These are phyloP conservation scores for Debaryomyces coudertii DNA, from an alignment of 1,139 yeast species.

Conservation along the genomic window DNA sequence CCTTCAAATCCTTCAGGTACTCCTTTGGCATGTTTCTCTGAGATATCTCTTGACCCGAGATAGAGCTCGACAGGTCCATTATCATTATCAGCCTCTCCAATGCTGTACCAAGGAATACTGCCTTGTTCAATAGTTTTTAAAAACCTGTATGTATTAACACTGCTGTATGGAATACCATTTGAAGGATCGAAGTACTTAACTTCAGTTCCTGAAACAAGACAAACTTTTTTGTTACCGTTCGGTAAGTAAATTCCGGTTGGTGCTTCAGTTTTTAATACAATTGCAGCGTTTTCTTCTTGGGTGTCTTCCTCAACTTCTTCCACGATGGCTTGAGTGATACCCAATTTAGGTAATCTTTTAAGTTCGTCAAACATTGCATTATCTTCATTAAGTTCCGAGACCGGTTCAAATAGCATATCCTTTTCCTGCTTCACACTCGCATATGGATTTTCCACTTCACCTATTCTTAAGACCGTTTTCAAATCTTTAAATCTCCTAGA, in stretches of 20 bases:
- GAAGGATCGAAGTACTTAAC: slow-evolving; percentile 88
- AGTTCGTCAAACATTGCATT: slow-evolving; percentile 52
- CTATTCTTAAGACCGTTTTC: slow-evolving; percentile 56
- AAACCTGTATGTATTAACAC: slow-evolving; percentile 75
- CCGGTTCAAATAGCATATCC: slow-evolving; percentile 39
- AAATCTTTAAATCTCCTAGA: slow-evolving; percentile 56
- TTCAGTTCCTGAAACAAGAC: slow-evolving; percentile 77
- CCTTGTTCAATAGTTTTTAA: slow-evolving; percentile 72
- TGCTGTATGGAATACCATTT: slow-evolving; percentile 82
- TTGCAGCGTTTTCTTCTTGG: slow-evolving; percentile 45
- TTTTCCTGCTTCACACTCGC: slow-evolving; percentile 39
- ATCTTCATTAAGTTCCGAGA: slow-evolving; percentile 39
- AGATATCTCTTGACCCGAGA: slow-evolving; percentile 57
- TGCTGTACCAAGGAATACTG: slow-evolving; percentile 66
- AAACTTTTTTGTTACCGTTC: slow-evolving; percentile 68
- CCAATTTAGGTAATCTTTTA: slow-evolving; percentile 63
- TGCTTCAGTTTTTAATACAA: slow-evolving; percentile 63
- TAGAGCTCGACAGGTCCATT: slow-evolving; percentile 67
- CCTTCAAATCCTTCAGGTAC: slow-evolving; percentile 81
- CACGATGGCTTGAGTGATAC: slow-evolving; percentile 56
- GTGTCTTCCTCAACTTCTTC: slow-evolving; percentile 45
- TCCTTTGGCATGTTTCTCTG: slow-evolving; percentile 70
- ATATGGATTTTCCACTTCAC: slow-evolving; percentile 47
- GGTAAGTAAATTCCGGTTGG: slow-evolving; percentile 76
- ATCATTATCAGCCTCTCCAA: slow-evolving; percentile 42